These are phyloP conservation scores for Lactarius akahatsu DNA, from an alignment of 768 basidiomycete species.

Conservation along the genomic window DNA sequence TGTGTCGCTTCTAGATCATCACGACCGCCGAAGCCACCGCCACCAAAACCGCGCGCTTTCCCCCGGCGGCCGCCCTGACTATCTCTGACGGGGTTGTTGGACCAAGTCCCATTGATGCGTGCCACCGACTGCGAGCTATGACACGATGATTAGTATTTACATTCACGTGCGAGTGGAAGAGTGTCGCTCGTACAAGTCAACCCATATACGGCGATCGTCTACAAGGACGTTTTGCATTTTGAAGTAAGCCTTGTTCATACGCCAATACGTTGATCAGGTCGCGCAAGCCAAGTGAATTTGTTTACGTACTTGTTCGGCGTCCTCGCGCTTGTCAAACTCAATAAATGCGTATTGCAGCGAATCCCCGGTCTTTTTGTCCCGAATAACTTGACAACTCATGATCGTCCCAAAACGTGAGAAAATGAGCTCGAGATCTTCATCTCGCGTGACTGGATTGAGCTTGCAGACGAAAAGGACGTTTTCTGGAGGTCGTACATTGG, in stretches of 20 bases:
- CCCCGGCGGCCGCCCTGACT: slow-evolving; percentile 38
- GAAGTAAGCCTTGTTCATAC: slow-evolving; percentile 78
- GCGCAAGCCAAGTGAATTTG: not conserved
- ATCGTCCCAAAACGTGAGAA: slow-evolving; percentile 95
- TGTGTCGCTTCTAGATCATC: slow-evolving; percentile 73
- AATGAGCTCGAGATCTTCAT: slow-evolving; percentile 96
- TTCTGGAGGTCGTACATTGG: slow-evolving; percentile 95
- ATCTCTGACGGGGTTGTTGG: slow-evolving; percentile 65
- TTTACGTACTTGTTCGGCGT: slow-evolving; percentile 81
- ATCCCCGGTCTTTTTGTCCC: slow-evolving; percentile 95
- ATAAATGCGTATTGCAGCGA: slow-evolving; percentile 98
- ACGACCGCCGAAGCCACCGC: slow-evolving; percentile 64
- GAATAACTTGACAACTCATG: slow-evolving; percentile 96
- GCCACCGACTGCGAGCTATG: slow-evolving; percentile 90
- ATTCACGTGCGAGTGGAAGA: slow-evolving; percentile 3
- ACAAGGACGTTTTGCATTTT: slow-evolving; percentile 99
- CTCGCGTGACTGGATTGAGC: slow-evolving; percentile 90
- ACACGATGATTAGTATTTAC: slow-evolving; percentile 29
- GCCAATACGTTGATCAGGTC: not conserved
- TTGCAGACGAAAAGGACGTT: slow-evolving; percentile 99
- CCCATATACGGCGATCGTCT: slow-evolving; percentile 97
- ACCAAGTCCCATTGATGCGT: slow-evolving; percentile 77
- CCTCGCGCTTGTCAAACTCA: slow-evolving; percentile 91
- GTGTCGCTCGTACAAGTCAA: slow-evolving; percentile 79
- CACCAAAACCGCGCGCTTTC: slow-evolving; percentile 33